Evolutionary conservation across 805 yeast species (phyloP).

Genomic region (Lipomyces anomalus): DNA sequence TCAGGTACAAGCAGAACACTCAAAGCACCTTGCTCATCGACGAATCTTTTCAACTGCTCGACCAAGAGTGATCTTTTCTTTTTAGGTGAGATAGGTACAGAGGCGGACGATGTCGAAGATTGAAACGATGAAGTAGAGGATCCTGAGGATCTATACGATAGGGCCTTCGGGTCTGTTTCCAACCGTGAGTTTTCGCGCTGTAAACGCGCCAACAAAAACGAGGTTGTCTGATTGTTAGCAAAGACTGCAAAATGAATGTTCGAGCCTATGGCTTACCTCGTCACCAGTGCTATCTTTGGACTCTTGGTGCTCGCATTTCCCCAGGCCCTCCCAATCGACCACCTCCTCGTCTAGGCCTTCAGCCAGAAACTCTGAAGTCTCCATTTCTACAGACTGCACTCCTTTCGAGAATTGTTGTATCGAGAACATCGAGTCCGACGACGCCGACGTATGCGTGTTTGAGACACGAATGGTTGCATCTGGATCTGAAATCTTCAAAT

Average conservation of each 20-base stretch:
- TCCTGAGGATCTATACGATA: no score
- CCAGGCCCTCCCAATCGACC: slow-evolving; percentile 21
- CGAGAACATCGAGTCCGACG: background rate
- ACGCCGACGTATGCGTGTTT: background rate
- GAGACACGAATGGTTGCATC: background rate
- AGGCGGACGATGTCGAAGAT: background rate
- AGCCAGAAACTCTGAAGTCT: no score
- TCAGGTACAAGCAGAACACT: slow-evolving; percentile 3
- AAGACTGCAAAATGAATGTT: background rate
- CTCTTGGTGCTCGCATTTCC: slow-evolving; percentile 10
- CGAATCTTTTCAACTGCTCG: slow-evolving; percentile 11
- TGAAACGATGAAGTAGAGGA: background rate
- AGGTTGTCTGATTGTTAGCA: slow-evolving; percentile 7
- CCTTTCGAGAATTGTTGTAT: background rate
- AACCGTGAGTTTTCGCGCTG: slow-evolving; percentile 22
- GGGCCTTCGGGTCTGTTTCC: slow-evolving; percentile 20
- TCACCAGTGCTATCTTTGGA: slow-evolving; percentile 7
- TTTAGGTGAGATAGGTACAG: background rate
- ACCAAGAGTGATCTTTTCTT: slow-evolving; percentile 9
- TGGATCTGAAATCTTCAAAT: no score
- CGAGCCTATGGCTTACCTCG: slow-evolving; percentile 7
- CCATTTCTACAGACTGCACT: no score
- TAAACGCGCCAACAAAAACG: slow-evolving; percentile 22
- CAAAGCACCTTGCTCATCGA: slow-evolving; percentile 5
- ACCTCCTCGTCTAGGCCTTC: background rate